These are phyloP conservation scores for Ceratocystis smalleyi DNA, from an alignment of 2,329 filamentous ascomycete genomes.

Conservation along the genomic window DNA sequence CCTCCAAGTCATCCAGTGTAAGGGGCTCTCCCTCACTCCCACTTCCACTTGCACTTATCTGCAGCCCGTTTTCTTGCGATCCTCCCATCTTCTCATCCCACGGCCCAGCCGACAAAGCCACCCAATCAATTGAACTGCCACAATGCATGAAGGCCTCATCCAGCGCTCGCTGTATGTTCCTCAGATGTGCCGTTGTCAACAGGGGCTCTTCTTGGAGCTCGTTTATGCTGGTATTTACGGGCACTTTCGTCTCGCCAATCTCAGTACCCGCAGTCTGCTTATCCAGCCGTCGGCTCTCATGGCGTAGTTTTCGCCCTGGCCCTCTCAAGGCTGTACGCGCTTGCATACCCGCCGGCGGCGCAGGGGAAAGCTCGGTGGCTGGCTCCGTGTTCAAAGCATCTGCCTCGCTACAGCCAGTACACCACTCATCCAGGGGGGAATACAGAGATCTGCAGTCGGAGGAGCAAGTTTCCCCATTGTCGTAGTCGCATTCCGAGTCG, in stretches of 20 bases:
- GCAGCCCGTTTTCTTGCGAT: too few species aligned
- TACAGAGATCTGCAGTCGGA: background rate
- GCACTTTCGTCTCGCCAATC: too few species aligned
- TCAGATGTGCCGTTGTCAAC: background rate
- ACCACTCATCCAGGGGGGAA: background rate
- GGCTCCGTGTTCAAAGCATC: background rate
- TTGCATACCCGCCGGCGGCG: background rate
- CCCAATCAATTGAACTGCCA: background rate
- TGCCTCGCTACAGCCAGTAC: background rate
- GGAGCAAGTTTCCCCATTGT: too few species aligned
- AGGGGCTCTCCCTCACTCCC: background rate
- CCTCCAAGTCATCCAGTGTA: background rate
- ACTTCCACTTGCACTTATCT: background rate
- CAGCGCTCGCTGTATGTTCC: background rate
- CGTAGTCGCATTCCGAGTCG: background rate
- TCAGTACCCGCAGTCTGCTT: background rate
- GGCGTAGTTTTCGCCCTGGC: background rate
- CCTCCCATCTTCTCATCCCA: background rate
- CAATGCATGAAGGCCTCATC: conserved; percentile 1
- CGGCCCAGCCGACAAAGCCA: background rate
- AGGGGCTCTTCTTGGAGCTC: background rate
- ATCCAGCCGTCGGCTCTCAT: background rate
- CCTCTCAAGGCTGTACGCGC: background rate
- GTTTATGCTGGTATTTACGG: background rate
- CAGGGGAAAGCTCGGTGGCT: background rate